These are phyloP conservation scores for Eustoma russellianum DNA, from an alignment of 257 asterid genomes.

Conservation along the genomic window DNA sequence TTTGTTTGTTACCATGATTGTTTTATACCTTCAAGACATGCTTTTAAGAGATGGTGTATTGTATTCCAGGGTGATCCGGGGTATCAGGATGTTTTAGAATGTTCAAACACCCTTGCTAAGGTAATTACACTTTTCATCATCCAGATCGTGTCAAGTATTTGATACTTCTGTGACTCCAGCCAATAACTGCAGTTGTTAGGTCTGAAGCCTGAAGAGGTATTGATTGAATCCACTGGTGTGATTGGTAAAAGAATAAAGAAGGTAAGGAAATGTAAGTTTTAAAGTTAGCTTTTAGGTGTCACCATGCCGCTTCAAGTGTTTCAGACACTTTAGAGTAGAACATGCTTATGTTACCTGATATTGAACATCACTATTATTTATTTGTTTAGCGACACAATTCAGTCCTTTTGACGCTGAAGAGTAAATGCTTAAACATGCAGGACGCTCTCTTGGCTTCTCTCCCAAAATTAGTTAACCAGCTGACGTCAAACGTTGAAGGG, in stretches of 20 bases:
- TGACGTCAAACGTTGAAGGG: constrained; percentile 69
- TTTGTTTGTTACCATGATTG: background rate
- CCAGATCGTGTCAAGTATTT: background rate
- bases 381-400: too few relatives aligned
- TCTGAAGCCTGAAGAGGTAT: constrained; percentile 63
- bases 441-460: constrained; percentile 90
- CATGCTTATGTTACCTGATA: too few relatives aligned
- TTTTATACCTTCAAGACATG: background rate
- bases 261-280: constrained; percentile 27
- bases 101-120: constrained; percentile 71
- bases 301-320: too few relatives aligned
- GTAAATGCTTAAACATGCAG: constrained; percentile 28
- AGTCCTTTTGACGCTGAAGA: too few relatives aligned
- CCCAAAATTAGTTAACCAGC: constrained; percentile 56
- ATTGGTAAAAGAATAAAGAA: constrained; percentile 91
- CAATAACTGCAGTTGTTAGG: constrained; percentile 52
- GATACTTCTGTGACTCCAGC: constrained; percentile 8
- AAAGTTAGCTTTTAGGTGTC: too few relatives aligned
- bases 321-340: too few relatives aligned
- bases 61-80: constrained; percentile 84
- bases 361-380: too few relatives aligned
- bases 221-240: constrained; percentile 97
- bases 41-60: constrained; percentile 9
- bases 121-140: constrained; percentile 22
- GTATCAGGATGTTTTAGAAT: constrained; percentile 79